A percentile compares a stretch with the other conserved stretches of the same genome.
These are phyloP conservation scores for Nannochloropsis oceanica DNA, from an alignment of 108 stramenopile genomes.

Conservation along the genomic window DNA sequence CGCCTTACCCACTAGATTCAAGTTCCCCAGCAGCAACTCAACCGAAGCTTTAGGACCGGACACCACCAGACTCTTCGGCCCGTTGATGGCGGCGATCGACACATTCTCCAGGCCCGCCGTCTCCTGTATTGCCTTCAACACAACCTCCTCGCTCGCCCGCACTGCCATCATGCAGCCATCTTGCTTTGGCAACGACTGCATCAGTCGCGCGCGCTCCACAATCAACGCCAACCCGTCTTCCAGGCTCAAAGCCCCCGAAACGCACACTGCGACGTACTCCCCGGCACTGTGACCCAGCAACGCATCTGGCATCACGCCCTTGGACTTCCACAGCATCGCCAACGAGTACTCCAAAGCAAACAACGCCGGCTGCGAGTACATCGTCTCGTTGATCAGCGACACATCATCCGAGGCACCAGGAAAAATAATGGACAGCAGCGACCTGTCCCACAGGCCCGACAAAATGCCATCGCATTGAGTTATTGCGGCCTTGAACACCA, in stretches of 20 bases:
- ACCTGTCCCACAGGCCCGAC: not conserved
- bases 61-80: not conserved
- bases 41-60: not conserved
- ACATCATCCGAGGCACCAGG: not conserved
- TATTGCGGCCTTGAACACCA: slow-evolving; percentile 13
- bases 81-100: slow-evolving; percentile 10
- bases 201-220: not conserved
- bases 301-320: slow-evolving; percentile 11
- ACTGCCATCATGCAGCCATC: slow-evolving; percentile 3
- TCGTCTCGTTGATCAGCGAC: slow-evolving; percentile 25
- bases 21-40: not conserved
- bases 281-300: slow-evolving; percentile 35
- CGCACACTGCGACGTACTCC: slow-evolving; percentile 32
- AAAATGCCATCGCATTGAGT: slow-evolving; percentile 19
- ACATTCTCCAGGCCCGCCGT: not conserved
- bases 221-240: slow-evolving; percentile 2
- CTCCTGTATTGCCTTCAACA: not conserved
- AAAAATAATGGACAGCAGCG: not conserved
- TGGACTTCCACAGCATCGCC: not conserved
- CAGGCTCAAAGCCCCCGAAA: slow-evolving; percentile 21
- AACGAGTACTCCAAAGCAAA: slow-evolving; percentile 32
- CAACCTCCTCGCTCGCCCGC: not conserved
- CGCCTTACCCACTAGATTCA: not conserved
- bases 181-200: not conserved
- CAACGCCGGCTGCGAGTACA: slow-evolving; percentile 32